Base-by-base conservation (phyloP, 2,329 filamentous ascomycete genomes). In the Pseudopithomyces chartarum region DNA sequence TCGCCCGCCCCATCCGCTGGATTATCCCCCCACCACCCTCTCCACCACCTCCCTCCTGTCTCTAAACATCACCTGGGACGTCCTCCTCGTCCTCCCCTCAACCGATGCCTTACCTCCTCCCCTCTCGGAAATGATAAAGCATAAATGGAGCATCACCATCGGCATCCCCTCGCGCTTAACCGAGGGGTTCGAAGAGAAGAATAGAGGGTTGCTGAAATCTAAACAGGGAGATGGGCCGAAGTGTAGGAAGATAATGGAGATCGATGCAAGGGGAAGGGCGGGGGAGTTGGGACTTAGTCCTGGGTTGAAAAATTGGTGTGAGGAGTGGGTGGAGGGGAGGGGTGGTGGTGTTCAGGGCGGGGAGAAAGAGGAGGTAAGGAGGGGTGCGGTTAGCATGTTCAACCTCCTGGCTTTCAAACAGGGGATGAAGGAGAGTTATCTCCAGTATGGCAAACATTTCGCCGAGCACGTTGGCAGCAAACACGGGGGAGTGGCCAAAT, bases 401-500 rank as follows among this genome's bases (percentile, higher is more conserved):
- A 88, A 89, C 58, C 74, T 88, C 2, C 78, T 89, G 4, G 78
- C 85, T 38, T 88, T 89, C 73, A 78, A 78, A 42, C 75, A 71
- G 0, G 80, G 78, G 11, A 80, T 77, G 58, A 85, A 86, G 64
- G 71, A 74, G 22, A 76, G 78, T 46, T 89, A 88, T 63, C 74
- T 82, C 17, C 74, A 81, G 45, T 88, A 89, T 67, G 86, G 86
- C 2, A 75, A 76, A n/a, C 84, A 79, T 23, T 84, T 84, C 60
- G 75, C 75, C 0, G 66, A 74, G 50, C 76, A 70, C 4, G 81
- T 86, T 39, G 86, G 85, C 0, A 71, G 74, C 0, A 75, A 75
- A 58, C 78, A 84, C 22, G 86, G 86, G 5, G 86, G 85, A 0
- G 76, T 77, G 56, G 86, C 86, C 1, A 88, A 88, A 74, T 77